Evolutionary conservation across 192 early-diverging fungal genomes (phyloP).

Genomic region (Bifiguratus adelaidae): DNA sequence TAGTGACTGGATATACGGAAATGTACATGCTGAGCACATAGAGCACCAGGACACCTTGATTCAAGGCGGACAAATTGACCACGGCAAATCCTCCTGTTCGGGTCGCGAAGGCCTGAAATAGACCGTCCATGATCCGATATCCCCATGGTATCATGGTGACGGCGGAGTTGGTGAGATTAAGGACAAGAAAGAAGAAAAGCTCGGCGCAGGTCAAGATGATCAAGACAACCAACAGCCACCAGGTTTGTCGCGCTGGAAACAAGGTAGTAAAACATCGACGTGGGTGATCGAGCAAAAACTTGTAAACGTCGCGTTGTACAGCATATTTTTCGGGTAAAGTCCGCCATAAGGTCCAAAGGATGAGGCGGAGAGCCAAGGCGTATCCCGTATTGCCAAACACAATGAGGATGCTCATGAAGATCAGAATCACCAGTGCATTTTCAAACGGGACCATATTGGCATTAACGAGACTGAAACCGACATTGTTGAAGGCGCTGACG

Average conservation of each 20-base stretch:
- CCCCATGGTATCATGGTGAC: conserved; percentile 8
- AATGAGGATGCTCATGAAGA: conserved; percentile 8
- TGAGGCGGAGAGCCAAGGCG: conserved; percentile 12
- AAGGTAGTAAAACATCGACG: conserved; percentile 20
- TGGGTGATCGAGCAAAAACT: conserved; percentile 18
- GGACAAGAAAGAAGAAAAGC: conserved; percentile 7
- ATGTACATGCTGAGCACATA: conserved; percentile 25
- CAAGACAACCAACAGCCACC: conserved; percentile 14
- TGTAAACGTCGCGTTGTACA: conserved; percentile 8
- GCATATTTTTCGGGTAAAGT: conserved; percentile 6
- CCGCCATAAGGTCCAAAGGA: conserved; percentile 12
- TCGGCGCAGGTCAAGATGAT: conserved; percentile 13
- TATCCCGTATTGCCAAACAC: conserved; percentile 17
- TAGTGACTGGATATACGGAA: conserved; percentile 20
- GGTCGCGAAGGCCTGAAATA: conserved; percentile 21
- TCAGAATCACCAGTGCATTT: conserved; percentile 8
- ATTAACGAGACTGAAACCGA: conserved; percentile 16
- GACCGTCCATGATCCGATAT: conserved; percentile 14
- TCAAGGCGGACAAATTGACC: conserved; percentile 9
- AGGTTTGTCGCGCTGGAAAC: conserved; percentile 16
- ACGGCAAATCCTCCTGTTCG: conserved; percentile 21
- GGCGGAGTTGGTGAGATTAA: conserved; percentile 16
- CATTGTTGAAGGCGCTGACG: conserved; percentile 11
- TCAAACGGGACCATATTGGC: conserved; percentile 18
- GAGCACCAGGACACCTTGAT: conserved; percentile 11